Conservation (phyloP, 805 yeast species). For the Barnettozyma vustinii region DNA sequence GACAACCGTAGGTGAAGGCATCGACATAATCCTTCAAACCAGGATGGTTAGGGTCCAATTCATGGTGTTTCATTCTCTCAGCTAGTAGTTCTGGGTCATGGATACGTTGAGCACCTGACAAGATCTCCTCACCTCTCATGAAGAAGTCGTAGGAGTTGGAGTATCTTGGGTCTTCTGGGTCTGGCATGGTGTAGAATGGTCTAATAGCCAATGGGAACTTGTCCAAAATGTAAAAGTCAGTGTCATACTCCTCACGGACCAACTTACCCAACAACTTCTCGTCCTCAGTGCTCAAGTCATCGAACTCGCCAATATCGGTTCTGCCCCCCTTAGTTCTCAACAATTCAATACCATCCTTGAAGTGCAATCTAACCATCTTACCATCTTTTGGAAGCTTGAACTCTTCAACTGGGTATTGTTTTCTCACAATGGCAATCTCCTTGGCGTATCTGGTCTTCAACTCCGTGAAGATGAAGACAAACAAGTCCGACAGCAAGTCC, state of each 20-base stretch:
- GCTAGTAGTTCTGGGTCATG: conserved; percentile 84
- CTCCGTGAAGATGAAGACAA: conserved; percentile 82
- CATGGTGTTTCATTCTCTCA: conserved; percentile 80
- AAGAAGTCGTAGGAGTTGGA: conserved; percentile 98
- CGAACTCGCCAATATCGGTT: conserved; percentile 69
- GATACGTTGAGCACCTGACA: conserved; percentile 99
- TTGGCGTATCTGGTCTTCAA: conserved; percentile 71
- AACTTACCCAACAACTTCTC: conserved; percentile 90
- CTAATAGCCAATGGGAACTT: conserved; percentile 95
- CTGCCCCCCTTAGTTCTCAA: conserved; percentile 83
- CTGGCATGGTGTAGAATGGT: conserved; percentile 99
- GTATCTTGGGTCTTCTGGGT: conserved; percentile 82
- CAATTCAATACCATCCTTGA: conserved; percentile 85
- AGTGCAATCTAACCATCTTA: conserved; percentile 84
- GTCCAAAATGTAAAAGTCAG: conserved; percentile 96
- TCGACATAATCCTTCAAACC: conserved; percentile 90
- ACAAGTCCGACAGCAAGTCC: conserved; percentile 60
- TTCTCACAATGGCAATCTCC: conserved; percentile 86
- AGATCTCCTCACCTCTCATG: conserved; percentile 99
- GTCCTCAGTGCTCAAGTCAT: conserved; percentile 89
- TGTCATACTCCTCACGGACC: conserved; percentile 89
- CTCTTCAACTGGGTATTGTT: conserved; percentile 96
- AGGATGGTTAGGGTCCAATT: conserved; percentile 69
- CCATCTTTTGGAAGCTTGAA: conserved; percentile 92
- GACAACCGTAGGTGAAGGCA: conserved; percentile 91